Evolutionary conservation across 1,284 basidiomycete species (phyloP), one percentile per base, ranked within the genome.

Genomic region (Takashimella tepidaria): DNA sequence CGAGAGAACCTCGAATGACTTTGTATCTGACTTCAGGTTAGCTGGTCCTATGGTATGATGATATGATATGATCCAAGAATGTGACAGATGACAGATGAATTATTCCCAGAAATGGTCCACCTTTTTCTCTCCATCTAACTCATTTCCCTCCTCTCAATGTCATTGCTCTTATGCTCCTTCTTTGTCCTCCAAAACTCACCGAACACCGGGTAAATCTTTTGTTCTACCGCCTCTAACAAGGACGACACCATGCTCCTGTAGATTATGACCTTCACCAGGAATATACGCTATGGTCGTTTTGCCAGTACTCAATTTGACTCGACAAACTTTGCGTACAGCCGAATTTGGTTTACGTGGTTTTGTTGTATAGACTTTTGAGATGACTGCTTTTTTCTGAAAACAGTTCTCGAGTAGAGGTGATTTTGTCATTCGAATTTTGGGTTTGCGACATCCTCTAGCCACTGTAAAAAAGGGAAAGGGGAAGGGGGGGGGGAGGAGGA

Each of bases 281-380:
- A 98, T 93, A 73, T 98, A 98, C 13, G 93, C 93, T 76, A 89
- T 87, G 55, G 93, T 82, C 41, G 85, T 86, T 73, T 89, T 87
- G 49, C 96, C 96, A 27, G 88, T 95, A 27, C 86, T 83, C 48
- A 98, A 80, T 79, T 95, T 95, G 63, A 99, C 87, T 70, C 90
- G 83, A 42, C 92, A 92, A 56, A 98, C 90, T 78, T 98, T 98
- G 59, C 96, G 89, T 69, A 97, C 92, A 44, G 93, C 93, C 42
- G 95, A 98, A 78, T 99, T 99, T 61, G 96, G 96, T 74, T 99
- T 99, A 80, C 93, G 97, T 22, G 96, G 96, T 70, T 88, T 92
- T 64, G 81, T 83, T 45, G 85, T 88, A 74, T 88, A 87, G 22
- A 97, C 84, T 62, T 86, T 84, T 25, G 85, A 83, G 70, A 89